Base-by-base conservation (phyloP, 2,329 filamentous ascomycete species). In the Hymenoscyphus infarciens region DNA sequence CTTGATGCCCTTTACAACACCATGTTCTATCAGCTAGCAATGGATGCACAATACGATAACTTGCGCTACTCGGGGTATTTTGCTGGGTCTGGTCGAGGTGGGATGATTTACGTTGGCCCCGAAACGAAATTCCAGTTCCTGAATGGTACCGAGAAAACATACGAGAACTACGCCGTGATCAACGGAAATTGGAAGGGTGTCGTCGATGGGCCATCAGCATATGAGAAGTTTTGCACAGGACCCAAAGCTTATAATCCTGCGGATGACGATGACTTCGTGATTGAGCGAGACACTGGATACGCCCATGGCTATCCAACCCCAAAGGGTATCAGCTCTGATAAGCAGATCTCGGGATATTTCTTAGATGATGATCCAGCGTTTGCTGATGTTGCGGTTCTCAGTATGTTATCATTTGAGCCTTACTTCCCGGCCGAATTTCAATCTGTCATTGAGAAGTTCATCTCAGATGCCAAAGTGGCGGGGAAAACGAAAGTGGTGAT, bases 401-500 rank as follows among this genome's bases (percentile, higher is more conserved):
- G 62, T 54, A 63, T 72, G 27, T 57, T 70, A 1, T 65, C 66
- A 1, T 72, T 72, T 54, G 64, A 67, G 16, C 62, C 67, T 13
- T 57, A 63, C 13, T 68, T 53, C 6, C 64, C 62, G 1, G 38
- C 62, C 2, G 67, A 72, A 59, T 72, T 71, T 31, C 69, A 72
- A 60, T 59, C 62, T 22, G 63, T 70, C 0, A 62, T 67, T 31
- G 60, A 70, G 56, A 66, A 72, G 1, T 75, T 86, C 64, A 75
- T 87, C n/a, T 71, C 76, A 0, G 74, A 76, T 49, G 79, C 78
- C 15, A 78, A 78, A 60, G 67, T 72, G 2, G 75, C 75, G 0
- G 77, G 79, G 1, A 86, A 85, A 70, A 82, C 77, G 1, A 86
- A 83, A 70, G 76, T 90, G 2, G 78, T 90, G 39, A 82, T 90